Evolutionary conservation across 2,329 filamentous ascomycete species (phyloP).

Genomic region (Penicillium nordicum): DNA sequence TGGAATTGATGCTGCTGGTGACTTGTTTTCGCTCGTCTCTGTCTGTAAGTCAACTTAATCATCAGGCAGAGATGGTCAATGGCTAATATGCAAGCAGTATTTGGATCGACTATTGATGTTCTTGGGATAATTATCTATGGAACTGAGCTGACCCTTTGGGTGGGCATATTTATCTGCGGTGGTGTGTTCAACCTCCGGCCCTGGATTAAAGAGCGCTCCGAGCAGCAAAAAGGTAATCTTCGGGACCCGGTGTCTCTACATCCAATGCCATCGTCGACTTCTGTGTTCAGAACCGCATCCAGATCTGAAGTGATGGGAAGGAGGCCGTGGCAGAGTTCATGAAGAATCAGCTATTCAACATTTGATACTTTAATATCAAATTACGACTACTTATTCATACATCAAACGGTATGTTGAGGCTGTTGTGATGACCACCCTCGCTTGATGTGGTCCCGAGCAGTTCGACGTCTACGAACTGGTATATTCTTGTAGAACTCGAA

Average conservation of each 20-base stretch:
- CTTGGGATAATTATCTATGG: conserved; percentile 66
- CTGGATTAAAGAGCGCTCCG: conserved; percentile 46
- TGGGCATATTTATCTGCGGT: conserved; percentile 63
- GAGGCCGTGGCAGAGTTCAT: conserved; percentile 9
- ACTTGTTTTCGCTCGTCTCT: conserved; percentile 64
- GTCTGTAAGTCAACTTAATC: conserved; percentile 40
- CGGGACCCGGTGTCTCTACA: conserved; percentile 36
- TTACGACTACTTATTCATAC: background rate
- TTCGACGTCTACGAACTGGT: background rate
- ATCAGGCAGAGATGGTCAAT: background rate
- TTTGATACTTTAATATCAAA: background rate
- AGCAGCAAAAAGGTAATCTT: conserved; percentile 1
- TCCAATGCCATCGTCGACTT: conserved; percentile 57
- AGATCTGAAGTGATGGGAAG: conserved; percentile 17
- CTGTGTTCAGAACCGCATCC: conserved; percentile 60
- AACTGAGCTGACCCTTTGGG: conserved; percentile 63
- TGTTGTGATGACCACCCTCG: background rate
- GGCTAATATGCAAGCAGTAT: conserved; percentile 18
- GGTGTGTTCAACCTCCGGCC: conserved; percentile 63
- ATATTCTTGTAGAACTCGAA: background rate
- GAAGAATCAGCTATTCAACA: conserved; percentile 38
- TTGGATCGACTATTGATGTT: conserved; percentile 44
- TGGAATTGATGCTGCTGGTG: conserved; percentile 65
- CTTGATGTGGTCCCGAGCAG: background rate
- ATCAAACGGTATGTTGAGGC: background rate